Percentiles rank a stretch among this genome's conserved stretches.
Conservation (phyloP, 2,329 filamentous ascomycete species). For the Pyrenophora graminea region DNA sequence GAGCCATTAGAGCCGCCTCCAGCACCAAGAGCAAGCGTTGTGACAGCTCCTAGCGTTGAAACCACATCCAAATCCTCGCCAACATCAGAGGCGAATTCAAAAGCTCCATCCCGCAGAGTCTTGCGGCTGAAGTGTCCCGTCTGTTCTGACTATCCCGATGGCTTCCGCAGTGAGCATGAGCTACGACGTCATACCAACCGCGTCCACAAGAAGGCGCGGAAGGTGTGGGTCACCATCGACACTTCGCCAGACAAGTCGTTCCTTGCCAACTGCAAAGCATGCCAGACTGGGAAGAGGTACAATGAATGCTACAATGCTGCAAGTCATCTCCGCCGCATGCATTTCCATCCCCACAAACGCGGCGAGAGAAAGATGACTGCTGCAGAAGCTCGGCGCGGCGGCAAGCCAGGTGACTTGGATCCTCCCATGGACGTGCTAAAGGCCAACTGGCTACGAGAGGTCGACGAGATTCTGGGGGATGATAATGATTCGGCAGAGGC, state of each 20-base stretch:
- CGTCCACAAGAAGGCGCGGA: slow-evolving; percentile 66
- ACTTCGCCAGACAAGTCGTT: slow-evolving; percentile 65
- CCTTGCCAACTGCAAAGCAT: slow-evolving; percentile 81
- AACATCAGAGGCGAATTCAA: slow-evolving; percentile 35
- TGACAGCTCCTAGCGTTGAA: slow-evolving; percentile 33
- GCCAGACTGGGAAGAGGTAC: slow-evolving; percentile 75
- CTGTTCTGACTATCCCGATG: slow-evolving; percentile 74
- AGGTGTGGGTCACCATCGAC: slow-evolving; percentile 68
- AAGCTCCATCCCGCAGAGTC: slow-evolving; percentile 39
- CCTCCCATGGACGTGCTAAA: slow-evolving; percentile 66
- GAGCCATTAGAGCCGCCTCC: slow-evolving; percentile 32
- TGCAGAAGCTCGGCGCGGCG: slow-evolving; percentile 62
- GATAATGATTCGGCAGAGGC: slow-evolving; percentile 29
- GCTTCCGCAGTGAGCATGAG: slow-evolving; percentile 86
- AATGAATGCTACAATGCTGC: slow-evolving; percentile 93
- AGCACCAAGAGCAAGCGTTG: slow-evolving; percentile 34
- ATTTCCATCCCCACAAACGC: slow-evolving; percentile 75
- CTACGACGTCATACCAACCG: slow-evolving; percentile 58
- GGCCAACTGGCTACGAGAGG: slow-evolving; percentile 61
- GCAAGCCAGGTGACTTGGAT: slow-evolving; percentile 59
- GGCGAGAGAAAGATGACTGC: slow-evolving; percentile 58
- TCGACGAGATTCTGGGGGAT: slow-evolving; percentile 51
- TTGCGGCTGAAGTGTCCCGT: slow-evolving; percentile 58
- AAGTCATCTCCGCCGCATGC: slow-evolving; percentile 82
- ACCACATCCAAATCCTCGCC: slow-evolving; percentile 39